Evolutionary conservation across 352 stramenopile genomes (phyloP).

Genomic region (Globisporangium iwayamae): DNA sequence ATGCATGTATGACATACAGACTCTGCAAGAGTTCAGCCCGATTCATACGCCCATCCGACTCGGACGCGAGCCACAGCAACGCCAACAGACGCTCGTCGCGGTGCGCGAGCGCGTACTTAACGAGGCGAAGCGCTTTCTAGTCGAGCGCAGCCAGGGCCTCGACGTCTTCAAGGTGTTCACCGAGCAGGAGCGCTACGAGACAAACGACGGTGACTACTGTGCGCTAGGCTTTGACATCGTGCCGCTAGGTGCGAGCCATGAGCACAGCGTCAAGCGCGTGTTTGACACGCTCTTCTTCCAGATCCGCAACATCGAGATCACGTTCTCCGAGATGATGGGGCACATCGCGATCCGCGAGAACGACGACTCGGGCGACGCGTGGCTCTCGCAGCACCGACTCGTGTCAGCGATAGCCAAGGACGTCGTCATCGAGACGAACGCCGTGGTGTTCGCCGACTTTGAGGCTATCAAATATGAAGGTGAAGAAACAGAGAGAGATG

Average conservation of each 20-base stretch:
- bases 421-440: conserved; percentile 44
- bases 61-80: conserved; percentile 18
- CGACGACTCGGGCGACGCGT: conserved; percentile 29
- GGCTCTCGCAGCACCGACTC: conserved; percentile 37
- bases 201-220: conserved; percentile 29
- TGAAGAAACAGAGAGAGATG: neutral
- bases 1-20: conserved; percentile 6
- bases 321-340: conserved; percentile 43
- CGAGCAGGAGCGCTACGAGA: conserved; percentile 37
- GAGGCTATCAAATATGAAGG: neutral
- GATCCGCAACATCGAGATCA: conserved; percentile 46
- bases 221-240: conserved; percentile 29
- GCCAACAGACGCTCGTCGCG: conserved; percentile 22
- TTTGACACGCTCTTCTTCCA: conserved; percentile 38
- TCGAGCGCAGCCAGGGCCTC: conserved; percentile 24
- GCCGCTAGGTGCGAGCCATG: conserved; percentile 19
- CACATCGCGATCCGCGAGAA: conserved; percentile 47
- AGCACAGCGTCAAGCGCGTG: conserved; percentile 36
- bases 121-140: conserved; percentile 24
- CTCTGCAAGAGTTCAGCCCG: conserved; percentile 31
- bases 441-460: conserved; percentile 31
- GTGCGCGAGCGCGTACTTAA: conserved; percentile 23
- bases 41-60: conserved; percentile 35
- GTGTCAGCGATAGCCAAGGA: conserved; percentile 27
- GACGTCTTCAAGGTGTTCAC: conserved; percentile 27